These are phyloP conservation scores for Triglochin maritima DNA, from an alignment of 106 monocot genomes.

Conservation along the genomic window DNA sequence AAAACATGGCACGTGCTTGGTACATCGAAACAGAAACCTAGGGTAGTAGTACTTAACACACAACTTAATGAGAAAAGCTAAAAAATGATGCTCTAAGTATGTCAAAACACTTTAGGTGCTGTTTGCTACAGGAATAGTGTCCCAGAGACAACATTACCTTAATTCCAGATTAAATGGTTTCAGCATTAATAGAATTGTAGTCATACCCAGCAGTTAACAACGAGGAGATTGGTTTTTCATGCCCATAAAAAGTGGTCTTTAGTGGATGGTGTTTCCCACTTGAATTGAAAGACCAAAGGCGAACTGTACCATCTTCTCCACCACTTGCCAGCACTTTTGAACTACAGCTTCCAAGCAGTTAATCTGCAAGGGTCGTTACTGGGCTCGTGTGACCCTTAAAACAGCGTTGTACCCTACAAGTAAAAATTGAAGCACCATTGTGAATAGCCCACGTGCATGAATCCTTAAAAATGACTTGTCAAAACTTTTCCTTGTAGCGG, in stretches of 20 bases:
- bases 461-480: neutral
- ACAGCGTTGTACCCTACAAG: slow-evolving; percentile 45
- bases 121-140: too few species aligned
- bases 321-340: slow-evolving; percentile 76
- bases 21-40: too few species aligned
- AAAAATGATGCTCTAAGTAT: too few species aligned
- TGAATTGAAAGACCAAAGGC: slow-evolving; percentile 53
- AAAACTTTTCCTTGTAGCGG: too few species aligned
- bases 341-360: slow-evolving; percentile 41
- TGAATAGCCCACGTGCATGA: neutral
- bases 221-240: slow-evolving; percentile 58
- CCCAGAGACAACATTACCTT: too few species aligned
- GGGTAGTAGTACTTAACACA: too few species aligned
- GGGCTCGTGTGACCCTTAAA: slow-evolving; percentile 74
- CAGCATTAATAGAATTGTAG: neutral
- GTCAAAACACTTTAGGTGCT: too few species aligned
- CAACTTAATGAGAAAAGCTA: too few species aligned
- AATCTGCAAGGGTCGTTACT: slow-evolving; percentile 61
- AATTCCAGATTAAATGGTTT: neutral
- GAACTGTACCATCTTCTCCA: slow-evolving; percentile 77
- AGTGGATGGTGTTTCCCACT: slow-evolving; percentile 41
- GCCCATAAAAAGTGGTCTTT: slow-evolving; percentile 45
- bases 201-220: slow-evolving; percentile 49
- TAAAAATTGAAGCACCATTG: neutral
- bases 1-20: too few species aligned